Base-by-base conservation (phyloP, 179 eudicot genomes). In the Drosera spatulata region DNA sequence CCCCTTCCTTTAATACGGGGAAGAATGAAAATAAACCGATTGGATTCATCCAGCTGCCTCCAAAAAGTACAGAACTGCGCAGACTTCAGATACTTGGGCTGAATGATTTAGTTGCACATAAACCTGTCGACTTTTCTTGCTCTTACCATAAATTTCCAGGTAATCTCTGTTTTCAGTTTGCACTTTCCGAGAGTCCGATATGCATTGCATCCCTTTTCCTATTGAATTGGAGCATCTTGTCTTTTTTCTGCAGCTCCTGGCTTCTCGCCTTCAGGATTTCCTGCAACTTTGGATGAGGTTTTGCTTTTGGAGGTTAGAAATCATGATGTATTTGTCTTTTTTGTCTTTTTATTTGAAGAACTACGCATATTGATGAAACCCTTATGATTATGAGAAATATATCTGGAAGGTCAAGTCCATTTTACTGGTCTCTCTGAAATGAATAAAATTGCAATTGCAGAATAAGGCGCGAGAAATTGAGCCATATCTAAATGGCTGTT, bases 401-500 rank as follows among this genome's bases (percentile, higher is more conserved):
- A 22, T 22, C 33, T 22, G 33, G 33, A 22, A 22, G 33, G 33
- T 22, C 1, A 1, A 22, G 33, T 22, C 33, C 1, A 22, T 22
- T 22, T 22, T 22, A 22, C 33, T 22, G 33, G 33, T 22, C 33
- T 22, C 33, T 22, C 33, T 22, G 33, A 22, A 22, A 22, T 22
- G 53, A 58, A 49, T 58, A 59, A 22, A 46, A 38, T 63, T 22
- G 40, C 51, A 65, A 67, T 73, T 80, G 84, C 96, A 91, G 96
- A 74, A 73, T 33, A 88, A 84, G 65, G 53, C 96, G 22, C 76
- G 69, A 61, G 89, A 85, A 67, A 59, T 88, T 62, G 83, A 74
- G 72, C 81, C 77, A 60, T 70, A 69, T 73, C 64, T 88, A 62
- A 63, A 74, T 55, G 98, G 96, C 58, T 74, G 86, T 10, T 88